Base-by-base conservation (phyloP, 1,139 yeast genomes). In the Sugiyamaella sp. region DNA sequence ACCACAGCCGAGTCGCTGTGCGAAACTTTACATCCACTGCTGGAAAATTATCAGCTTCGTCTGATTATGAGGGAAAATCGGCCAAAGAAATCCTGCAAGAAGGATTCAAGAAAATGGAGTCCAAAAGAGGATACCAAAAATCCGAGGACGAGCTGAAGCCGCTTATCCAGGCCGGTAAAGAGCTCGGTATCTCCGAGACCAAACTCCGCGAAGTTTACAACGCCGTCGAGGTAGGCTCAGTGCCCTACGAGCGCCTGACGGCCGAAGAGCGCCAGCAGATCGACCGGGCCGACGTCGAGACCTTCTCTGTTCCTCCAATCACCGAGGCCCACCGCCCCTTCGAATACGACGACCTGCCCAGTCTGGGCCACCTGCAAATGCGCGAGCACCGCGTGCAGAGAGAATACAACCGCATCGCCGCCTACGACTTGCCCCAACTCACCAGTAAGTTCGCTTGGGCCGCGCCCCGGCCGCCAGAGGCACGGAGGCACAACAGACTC, bases 401-500 rank as follows among this genome's bases (percentile, higher is more conserved):
- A 65, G 78, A 80, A 54, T 82, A 86, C 66, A 85, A 85, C 65
- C 80, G 97, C 64, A 76, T 89, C 38, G 87, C 95, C 29, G 97
- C 98, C 0, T 93, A 85, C 72, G 98, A 91, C 70, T 79, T 91
- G 77, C 99, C 99, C 2, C 80, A 85, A 55, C 77, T 93, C 60
- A 83, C 45, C 82, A 89, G 69, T 86, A 79, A 68, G 85, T 93
- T 12, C 4, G 20, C 27, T 33, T 21, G 10, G n/a, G 6, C 46
- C 14, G 14, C 8, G 35, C 35, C 37, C 46, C 37, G 19, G 35
- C 46, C 16, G 46, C 46, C 37, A 21, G 43, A 32, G 35, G 35
- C 35, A 29, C 35, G 10, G 29, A 24, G 29, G 29, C 29, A 29
- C 14, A 14, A 32, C 5, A 32, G 35, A 24, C 3, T 12, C 14